phyloP scores from a whole-genome alignment of 768 basidiomycete genomes.

The Trametes cinnabarina region DNA sequence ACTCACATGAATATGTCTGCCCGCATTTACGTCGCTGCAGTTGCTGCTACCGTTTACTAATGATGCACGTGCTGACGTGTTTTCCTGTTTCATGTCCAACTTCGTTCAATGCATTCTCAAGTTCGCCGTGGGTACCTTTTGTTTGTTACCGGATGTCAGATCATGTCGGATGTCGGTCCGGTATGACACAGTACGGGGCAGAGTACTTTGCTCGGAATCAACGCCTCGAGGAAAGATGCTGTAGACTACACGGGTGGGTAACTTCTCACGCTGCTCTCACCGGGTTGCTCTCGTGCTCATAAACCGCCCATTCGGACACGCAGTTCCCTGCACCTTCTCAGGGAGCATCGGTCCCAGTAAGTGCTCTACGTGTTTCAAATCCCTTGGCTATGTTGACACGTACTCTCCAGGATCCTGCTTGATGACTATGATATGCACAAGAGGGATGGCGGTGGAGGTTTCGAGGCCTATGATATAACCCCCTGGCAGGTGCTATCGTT shows the following conservation, averaged over 20 bases:
- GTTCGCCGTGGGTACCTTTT: no score
- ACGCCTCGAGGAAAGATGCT: conserved; percentile 2
- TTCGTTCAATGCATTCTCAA: no score
- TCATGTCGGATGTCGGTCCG: no score
- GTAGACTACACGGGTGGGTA: conserved; percentile 21
- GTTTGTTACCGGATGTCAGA: no score
- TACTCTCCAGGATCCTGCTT: conserved; percentile 47
- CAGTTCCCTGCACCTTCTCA: conserved; percentile 45
- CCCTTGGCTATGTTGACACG: neutral
- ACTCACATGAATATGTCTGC: no score
- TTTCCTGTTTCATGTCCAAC: no score
- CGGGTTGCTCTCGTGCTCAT: neutral
- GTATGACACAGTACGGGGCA: no score
- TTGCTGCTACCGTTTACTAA: no score
- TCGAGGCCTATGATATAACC: conserved; percentile 53
- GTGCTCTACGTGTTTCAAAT: conserved; percentile 11
- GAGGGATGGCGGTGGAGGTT: conserved; percentile 51
- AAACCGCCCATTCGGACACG: neutral
- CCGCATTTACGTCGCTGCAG: no score
- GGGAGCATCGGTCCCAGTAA: conserved; percentile 60
- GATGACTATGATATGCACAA: conserved; percentile 53
- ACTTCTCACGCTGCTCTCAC: neutral
- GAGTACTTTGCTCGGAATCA: conserved; percentile 6
- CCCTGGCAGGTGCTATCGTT: conserved; percentile 44
- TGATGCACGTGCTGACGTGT: no score